Percentiles rank a stretch among this genome's conserved stretches.
phyloP scores from a whole-genome alignment of 192 early-diverging fungal species.

The Coemansia sp. region DNA sequence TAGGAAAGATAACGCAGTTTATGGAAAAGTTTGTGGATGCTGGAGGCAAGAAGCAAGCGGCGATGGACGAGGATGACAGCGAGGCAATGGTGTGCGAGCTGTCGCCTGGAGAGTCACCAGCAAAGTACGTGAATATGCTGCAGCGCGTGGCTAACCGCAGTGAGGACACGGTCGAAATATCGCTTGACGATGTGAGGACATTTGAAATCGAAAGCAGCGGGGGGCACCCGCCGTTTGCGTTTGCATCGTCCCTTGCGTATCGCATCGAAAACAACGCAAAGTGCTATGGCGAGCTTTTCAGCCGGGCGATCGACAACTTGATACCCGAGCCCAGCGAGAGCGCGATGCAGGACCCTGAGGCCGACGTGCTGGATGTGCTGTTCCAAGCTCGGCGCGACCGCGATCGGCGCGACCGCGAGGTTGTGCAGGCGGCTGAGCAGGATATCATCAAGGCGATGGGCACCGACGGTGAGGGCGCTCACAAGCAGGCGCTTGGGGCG shows the following conservation, averaged over 20 bases:
- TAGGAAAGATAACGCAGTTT: conserved; percentile 43
- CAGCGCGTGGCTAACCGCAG: conserved; percentile 68
- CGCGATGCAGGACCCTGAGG: conserved; percentile 56
- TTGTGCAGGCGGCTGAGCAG: conserved; percentile 12
- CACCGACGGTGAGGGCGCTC: conserved; percentile 14
- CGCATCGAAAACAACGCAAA: conserved; percentile 86
- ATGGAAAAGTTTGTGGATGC: conserved; percentile 34
- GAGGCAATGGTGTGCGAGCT: conserved; percentile 26
- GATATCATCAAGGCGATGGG: conserved; percentile 18
- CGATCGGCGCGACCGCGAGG: conserved; percentile 54
- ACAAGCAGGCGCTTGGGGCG: conserved; percentile 29
- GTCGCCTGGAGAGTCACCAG: conserved; percentile 13
- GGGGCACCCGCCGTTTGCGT: conserved; percentile 29
- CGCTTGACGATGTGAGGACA: conserved; percentile 69
- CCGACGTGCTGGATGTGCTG: conserved; percentile 87
- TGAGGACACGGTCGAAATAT: conserved; percentile 61
- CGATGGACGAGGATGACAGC: conserved; percentile 8
- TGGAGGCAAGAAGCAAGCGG: conserved; percentile 35
- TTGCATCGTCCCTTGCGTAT: conserved; percentile 51
- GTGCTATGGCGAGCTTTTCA: conserved; percentile 81
- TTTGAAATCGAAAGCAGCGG: conserved; percentile 48
- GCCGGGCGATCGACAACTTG: conserved; percentile 69
- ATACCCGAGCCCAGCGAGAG: conserved; percentile 56
- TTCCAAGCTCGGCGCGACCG: conserved; percentile 80
- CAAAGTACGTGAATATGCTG: conserved; percentile 57